Percentiles rank a stretch among this genome's conserved stretches.
phyloP scores from a whole-genome alignment of 2,329 filamentous ascomycete genomes.

The Microascus cirrosus region DNA sequence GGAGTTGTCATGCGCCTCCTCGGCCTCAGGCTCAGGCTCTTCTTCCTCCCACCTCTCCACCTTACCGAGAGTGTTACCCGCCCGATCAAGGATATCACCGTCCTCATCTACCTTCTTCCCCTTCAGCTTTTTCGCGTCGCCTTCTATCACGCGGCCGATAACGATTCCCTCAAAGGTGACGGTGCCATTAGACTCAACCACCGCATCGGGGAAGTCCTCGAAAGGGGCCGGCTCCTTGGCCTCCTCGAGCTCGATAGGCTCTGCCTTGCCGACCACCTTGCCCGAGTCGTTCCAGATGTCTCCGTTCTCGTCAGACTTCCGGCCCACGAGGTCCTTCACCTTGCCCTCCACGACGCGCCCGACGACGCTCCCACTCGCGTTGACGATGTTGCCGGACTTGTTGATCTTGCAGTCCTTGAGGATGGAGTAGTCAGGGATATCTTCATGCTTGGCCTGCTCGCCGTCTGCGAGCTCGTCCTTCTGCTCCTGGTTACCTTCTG shows the following conservation, averaged over 20 bases:
- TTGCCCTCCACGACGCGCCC: constrained; percentile 55
- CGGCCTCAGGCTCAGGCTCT: constrained; percentile 34
- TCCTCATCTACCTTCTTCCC: constrained; percentile 58
- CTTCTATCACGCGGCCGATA: constrained; percentile 51
- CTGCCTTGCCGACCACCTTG: constrained; percentile 55
- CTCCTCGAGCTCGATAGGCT: constrained; percentile 43
- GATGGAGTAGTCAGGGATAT: constrained; percentile 29
- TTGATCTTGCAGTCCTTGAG: constrained; percentile 46
- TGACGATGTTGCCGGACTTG: constrained; percentile 46
- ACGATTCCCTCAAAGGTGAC: constrained; percentile 39
- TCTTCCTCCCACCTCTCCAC: constrained; percentile 56
- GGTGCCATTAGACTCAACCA: constrained; percentile 40
- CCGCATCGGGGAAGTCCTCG: constrained; percentile 44
- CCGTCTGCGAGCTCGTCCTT: constrained; percentile 24
- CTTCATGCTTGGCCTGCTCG: constrained; percentile 12
- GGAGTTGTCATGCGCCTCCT: constrained; percentile 45
- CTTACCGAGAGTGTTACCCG: constrained; percentile 55
- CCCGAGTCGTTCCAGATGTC: constrained; percentile 62
- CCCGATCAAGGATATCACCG: constrained; percentile 56
- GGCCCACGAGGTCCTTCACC: constrained; percentile 50
- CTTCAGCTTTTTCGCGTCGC: constrained; percentile 50
- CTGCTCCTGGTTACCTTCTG: not conserved
- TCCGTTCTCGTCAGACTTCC: constrained; percentile 53
- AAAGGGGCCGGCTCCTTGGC: constrained; percentile 37
- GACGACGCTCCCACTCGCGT: constrained; percentile 39